Conservation (phyloP, 768 basidiomycete genomes). For the Daedaleopsis nitida region DNA sequence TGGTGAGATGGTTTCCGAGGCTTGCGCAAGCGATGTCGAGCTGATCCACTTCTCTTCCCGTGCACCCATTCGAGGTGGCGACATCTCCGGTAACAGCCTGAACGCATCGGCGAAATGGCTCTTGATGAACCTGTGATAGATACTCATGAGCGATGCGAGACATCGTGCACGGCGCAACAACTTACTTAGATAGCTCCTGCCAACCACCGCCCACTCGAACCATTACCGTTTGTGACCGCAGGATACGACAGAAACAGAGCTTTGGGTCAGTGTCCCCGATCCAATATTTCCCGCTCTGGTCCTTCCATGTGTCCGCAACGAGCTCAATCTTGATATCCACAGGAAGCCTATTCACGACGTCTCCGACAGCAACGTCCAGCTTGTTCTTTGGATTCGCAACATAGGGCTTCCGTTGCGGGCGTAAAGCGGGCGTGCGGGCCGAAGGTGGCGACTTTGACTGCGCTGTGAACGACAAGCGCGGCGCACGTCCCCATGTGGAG, state of each 20-base stretch:
- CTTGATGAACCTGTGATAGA: conserved; percentile 71
- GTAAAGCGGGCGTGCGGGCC: conserved; percentile 41
- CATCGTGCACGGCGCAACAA: conserved; percentile 9
- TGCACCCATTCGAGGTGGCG: conserved; percentile 38
- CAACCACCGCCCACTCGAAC: conserved; percentile 96
- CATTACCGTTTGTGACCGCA: conserved; percentile 93
- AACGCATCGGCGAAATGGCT: conserved; percentile 86
- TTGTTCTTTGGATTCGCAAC: conserved; percentile 89
- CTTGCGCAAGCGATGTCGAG: conserved; percentile 68
- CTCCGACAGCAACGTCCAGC: conserved; percentile 90
- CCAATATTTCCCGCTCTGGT: conserved; percentile 95
- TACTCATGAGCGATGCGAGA: neutral
- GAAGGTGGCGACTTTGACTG: conserved; percentile 44
- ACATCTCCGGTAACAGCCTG: conserved; percentile 71
- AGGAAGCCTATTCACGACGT: conserved; percentile 86
- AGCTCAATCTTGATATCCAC: conserved; percentile 83
- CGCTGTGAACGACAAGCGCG: conserved; percentile 58
- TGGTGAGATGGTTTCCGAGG: conserved; percentile 41
- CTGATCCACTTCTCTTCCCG: conserved; percentile 85
- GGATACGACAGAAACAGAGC: conserved; percentile 88
- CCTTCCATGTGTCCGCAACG: conserved; percentile 84
- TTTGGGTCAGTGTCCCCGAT: conserved; percentile 91
- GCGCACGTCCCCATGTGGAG: conserved; percentile 71
- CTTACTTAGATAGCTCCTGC: conserved; percentile 88
- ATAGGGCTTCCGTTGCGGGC: conserved; percentile 63